Conservation (phyloP, 75 land plant species). For the Ceratopteris richardii region DNA sequence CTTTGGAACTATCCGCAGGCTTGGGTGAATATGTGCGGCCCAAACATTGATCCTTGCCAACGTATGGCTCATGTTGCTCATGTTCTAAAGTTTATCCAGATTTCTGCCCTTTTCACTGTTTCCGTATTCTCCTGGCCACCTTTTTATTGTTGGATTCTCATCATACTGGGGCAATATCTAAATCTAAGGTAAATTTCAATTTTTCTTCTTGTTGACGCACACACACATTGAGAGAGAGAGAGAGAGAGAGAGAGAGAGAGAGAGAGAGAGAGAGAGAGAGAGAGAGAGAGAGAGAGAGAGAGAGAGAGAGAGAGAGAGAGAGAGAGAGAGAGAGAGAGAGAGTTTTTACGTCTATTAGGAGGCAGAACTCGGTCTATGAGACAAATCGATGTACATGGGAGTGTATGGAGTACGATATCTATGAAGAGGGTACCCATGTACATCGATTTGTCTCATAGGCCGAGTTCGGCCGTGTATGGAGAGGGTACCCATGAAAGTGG, state of each 20-base stretch:
- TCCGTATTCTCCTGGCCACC: slow-evolving; percentile 40
- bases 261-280: neutral
- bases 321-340: neutral
- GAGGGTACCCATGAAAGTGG: too few species aligned
- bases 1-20: slow-evolving; percentile 61
- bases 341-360: too few species aligned
- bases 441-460: too few species aligned
- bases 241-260: too few species aligned
- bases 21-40: slow-evolving; percentile 64
- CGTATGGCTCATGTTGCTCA: slow-evolving; percentile 66
- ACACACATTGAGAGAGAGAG: neutral
- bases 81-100: slow-evolving; percentile 52
- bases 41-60: slow-evolving; percentile 44
- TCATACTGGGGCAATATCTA: slow-evolving; percentile 56
- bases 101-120: slow-evolving; percentile 50
- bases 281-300: neutral
- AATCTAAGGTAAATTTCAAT: slow-evolving; percentile 52
- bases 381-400: too few species aligned
- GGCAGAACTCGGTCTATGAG: too few species aligned
- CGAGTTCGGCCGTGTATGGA: too few species aligned
- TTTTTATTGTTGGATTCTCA: slow-evolving; percentile 42
- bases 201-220: neutral
- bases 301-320: neutral
- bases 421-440: too few species aligned
- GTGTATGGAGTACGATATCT: too few species aligned